Evolutionary conservation across 257 asterid species (phyloP).

Genomic region (Nicotiana sylvestris): DNA sequence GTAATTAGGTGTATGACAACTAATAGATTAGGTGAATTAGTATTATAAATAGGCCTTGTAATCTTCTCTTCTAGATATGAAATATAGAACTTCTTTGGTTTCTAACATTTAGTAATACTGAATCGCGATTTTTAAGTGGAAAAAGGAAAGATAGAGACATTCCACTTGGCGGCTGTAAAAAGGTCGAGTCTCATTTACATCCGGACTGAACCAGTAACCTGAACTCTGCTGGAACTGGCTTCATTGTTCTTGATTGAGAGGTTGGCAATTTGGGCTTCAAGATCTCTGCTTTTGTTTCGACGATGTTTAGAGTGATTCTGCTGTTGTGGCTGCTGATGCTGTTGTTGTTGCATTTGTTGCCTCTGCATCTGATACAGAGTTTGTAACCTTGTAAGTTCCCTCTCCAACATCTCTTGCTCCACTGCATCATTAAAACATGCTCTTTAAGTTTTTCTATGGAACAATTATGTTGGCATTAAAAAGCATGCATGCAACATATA

Average conservation of each 20-base stretch:
- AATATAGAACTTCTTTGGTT: too few relatives aligned
- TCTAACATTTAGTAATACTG: not conserved
- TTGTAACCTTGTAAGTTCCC: constrained; percentile 76
- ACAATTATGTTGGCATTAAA: not conserved
- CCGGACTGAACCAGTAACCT: constrained; percentile 24
- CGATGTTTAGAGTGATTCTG: constrained; percentile 42
- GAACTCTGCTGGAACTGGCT: constrained; percentile 32
- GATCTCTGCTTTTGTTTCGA: constrained; percentile 46
- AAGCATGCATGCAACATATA: not conserved
- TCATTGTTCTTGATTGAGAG: constrained; percentile 35
- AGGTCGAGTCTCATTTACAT: constrained; percentile 17
- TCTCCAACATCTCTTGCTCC: constrained; percentile 86
- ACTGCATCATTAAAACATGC: constrained; percentile 33
- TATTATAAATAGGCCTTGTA: too few relatives aligned
- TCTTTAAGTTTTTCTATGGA: not conserved
- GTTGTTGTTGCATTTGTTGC: constrained; percentile 47
- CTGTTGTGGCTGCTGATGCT: constrained; percentile 28
- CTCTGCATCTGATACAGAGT: constrained; percentile 43
- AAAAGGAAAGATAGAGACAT: not conserved
- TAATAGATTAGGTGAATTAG: too few relatives aligned
- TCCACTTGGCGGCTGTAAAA: not conserved
- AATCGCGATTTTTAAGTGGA: not conserved
- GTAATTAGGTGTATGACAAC: too few relatives aligned
- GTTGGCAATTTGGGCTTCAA: constrained; percentile 29
- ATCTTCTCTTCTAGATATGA: too few relatives aligned